Conservation (phyloP, 257 asterid species). For the Jaltomata sinuosa region DNA sequence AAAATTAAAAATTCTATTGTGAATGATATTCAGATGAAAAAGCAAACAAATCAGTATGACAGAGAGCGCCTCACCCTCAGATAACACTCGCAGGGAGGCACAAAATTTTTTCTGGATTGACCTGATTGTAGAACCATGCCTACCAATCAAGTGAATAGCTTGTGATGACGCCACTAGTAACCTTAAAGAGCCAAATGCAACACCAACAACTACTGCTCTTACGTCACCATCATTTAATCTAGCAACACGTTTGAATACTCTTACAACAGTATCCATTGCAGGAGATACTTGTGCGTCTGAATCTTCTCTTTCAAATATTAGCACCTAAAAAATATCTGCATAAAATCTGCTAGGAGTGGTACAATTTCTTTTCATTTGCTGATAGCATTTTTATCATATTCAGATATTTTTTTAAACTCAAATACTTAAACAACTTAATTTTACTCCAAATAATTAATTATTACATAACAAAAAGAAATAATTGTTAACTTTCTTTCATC, state of each 20-base stretch:
- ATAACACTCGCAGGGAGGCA: conserved; percentile 55
- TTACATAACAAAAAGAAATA: too few species aligned
- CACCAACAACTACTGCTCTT: too few species aligned
- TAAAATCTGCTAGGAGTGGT: not conserved
- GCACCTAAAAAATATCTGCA: conserved; percentile 35
- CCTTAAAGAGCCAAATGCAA: conserved; percentile 47
- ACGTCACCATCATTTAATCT: too few species aligned
- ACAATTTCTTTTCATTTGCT: not conserved
- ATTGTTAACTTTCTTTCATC: too few species aligned
- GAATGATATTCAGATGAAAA: not conserved
- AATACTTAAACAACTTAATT: too few species aligned
- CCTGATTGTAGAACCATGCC: conserved; percentile 52
- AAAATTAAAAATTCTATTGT: not conserved
- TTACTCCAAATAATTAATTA: too few species aligned
- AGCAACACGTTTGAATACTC: too few species aligned
- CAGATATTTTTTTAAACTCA: too few species aligned
- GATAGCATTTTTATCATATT: too few species aligned
- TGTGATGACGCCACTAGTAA: conserved; percentile 65
- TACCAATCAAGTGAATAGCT: too few species aligned
- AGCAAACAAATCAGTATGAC: not conserved
- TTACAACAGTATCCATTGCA: too few species aligned
- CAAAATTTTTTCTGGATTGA: conserved; percentile 63
- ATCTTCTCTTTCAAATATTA: conserved; percentile 70
- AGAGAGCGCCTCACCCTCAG: conserved; percentile 39
- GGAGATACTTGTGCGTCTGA: too few species aligned